Conservation (phyloP, 1,284 basidiomycete species). For the Sanghuangporus weigelae region DNA sequence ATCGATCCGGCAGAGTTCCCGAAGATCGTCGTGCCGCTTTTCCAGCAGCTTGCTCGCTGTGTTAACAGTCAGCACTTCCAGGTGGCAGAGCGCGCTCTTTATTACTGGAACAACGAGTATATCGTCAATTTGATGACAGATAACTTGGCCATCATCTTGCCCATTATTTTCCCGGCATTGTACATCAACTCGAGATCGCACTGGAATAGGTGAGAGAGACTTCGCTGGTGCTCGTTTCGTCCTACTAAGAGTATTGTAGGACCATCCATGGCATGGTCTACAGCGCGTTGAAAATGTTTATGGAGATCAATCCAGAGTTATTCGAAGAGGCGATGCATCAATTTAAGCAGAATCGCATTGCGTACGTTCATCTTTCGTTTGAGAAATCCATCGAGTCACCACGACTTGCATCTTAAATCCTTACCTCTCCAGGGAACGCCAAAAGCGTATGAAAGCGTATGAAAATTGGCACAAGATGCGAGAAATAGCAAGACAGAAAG, state of each 20-base stretch:
- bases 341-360: constrained; percentile 84
- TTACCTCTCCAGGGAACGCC: constrained; percentile 60
- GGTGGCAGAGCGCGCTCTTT: constrained; percentile 88
- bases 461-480: constrained; percentile 82
- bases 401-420: constrained; percentile 4
- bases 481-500: constrained; percentile 68
- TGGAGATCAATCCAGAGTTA: constrained; percentile 97
- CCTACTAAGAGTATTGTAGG: constrained; percentile 36
- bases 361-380: constrained; percentile 46
- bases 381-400: constrained; percentile 9
- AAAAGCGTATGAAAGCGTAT: constrained; percentile 74
- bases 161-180: constrained; percentile 96
- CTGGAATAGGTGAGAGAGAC: constrained; percentile 85
- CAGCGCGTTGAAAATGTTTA: constrained; percentile 96
- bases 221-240: neutral
- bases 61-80: constrained; percentile 99
- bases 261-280: constrained; percentile 99
- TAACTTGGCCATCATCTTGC: constrained; percentile 85
- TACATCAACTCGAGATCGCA: constrained; percentile 97
- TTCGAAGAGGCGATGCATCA: constrained; percentile 95
- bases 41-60: constrained; percentile 93
- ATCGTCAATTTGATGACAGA: constrained; percentile 99
- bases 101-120: constrained; percentile 99
- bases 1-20: constrained; percentile 96
- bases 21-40: constrained; percentile 92